A percentile compares a stretch with the other conserved stretches of the same genome.
These are phyloP conservation scores for Lactifluus volemus DNA, from an alignment of 768 basidiomycete genomes.

Conservation along the genomic window DNA sequence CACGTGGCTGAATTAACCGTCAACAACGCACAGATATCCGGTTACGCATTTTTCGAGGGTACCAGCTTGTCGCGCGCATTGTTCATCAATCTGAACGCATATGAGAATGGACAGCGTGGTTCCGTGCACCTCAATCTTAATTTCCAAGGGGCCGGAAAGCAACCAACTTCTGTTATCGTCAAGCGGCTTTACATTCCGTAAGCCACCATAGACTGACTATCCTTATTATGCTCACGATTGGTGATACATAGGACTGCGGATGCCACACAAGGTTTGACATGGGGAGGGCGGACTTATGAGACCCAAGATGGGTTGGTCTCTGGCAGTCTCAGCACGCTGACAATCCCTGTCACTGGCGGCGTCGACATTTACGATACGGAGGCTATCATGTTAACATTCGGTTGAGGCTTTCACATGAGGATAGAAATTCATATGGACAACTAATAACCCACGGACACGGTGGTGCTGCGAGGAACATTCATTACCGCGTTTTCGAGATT, in stretches of 20 bases:
- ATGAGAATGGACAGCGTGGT: neutral
- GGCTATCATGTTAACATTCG: conserved; percentile 35
- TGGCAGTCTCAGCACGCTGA: conserved; percentile 30
- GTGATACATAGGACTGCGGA: conserved; percentile 35
- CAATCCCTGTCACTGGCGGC: conserved; percentile 27
- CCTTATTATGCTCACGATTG: neutral
- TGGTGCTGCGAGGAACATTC: neutral
- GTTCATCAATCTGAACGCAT: conserved; percentile 53
- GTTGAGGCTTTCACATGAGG: neutral
- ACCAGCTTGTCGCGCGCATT: conserved; percentile 37
- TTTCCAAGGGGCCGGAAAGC: conserved; percentile 21
- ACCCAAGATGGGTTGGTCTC: conserved; percentile 35
- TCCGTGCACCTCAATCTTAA: neutral
- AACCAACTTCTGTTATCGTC: conserved; percentile 31
- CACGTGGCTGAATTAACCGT: conserved; percentile 41
- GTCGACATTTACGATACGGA: conserved; percentile 43
- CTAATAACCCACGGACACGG: neutral
- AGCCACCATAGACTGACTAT: conserved; percentile 6
- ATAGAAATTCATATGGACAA: neutral
- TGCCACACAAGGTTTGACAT: conserved; percentile 41
- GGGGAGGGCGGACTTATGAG: conserved; percentile 54
- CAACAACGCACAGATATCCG: conserved; percentile 40
- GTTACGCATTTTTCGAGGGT: conserved; percentile 54
- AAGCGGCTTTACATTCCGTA: conserved; percentile 44
- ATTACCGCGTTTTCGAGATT: neutral